Conservation (phyloP, 2,329 filamentous ascomycete genomes). For the Penicillium digitatum region DNA sequence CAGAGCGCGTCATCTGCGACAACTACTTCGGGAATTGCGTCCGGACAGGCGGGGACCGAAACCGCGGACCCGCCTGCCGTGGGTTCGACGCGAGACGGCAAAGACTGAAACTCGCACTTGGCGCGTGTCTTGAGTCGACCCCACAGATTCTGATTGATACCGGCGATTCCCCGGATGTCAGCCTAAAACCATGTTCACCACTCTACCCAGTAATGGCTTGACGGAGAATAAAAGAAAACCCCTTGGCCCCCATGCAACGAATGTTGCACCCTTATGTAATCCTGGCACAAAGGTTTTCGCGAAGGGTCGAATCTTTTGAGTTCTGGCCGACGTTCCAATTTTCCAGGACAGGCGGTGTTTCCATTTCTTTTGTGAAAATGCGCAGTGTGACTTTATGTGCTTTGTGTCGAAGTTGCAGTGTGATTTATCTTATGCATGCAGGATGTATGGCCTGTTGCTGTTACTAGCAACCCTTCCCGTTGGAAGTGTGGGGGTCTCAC, state of each 20-base stretch:
- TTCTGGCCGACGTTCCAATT: background rate
- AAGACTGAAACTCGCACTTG: constrained; percentile 12
- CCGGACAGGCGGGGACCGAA: constrained; percentile 21
- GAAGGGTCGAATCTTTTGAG: background rate
- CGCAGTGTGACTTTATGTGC: background rate
- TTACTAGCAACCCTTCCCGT: background rate
- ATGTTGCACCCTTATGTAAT: background rate
- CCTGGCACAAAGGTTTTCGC: background rate
- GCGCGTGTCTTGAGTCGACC: background rate
- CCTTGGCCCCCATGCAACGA: background rate
- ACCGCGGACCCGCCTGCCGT: constrained; percentile 16
- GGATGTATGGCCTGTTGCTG: background rate
- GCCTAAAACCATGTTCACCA: background rate
- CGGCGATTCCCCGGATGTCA: background rate
- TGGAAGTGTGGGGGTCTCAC: background rate
- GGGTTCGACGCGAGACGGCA: constrained; percentile 15
- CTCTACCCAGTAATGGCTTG: background rate
- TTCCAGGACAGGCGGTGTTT: background rate
- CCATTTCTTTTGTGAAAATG: background rate
- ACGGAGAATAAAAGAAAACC: background rate
- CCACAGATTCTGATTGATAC: constrained; percentile 2
- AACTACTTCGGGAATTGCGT: constrained; percentile 4
- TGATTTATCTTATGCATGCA: background rate
- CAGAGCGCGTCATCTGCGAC: constrained; percentile 2
- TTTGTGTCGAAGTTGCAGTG: background rate